phyloP scores from a whole-genome alignment of 139 green algal genomes.

The Chlamydomonas schloesseri region DNA sequence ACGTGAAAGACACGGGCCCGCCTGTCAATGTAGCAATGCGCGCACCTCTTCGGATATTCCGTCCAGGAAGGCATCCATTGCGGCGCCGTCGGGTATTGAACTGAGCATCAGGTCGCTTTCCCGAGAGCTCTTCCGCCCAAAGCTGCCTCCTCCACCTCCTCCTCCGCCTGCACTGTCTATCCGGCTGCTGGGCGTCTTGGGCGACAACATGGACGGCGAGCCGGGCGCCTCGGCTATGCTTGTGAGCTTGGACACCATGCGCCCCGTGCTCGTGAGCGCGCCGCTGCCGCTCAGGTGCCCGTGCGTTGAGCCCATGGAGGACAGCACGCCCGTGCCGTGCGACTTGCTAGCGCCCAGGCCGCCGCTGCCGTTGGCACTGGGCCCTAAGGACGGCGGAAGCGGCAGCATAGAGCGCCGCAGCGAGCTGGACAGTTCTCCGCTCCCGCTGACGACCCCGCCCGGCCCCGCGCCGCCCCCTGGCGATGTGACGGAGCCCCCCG shows the following conservation, averaged over 20 bases:
- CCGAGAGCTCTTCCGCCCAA: no score
- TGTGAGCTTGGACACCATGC: conserved; percentile 9
- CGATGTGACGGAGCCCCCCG: background rate
- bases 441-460: background rate
- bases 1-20: no score
- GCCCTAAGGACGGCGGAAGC: background rate
- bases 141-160: background rate
- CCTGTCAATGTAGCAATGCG: no score
- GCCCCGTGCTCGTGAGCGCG: background rate
- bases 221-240: conserved; percentile 17
- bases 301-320: background rate
- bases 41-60: background rate
- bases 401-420: conserved; percentile 4
- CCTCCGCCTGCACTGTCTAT: background rate
- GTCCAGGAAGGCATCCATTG: background rate
- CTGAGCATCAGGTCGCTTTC: background rate
- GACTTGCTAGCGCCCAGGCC: background rate
- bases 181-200: background rate
- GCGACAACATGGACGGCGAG: background rate
- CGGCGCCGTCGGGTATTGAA: background rate
- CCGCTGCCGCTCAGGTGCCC: background rate
- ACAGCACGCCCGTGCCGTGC: background rate
- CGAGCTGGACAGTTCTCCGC: background rate
- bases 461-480: no score
- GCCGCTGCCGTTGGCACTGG: background rate